A percentile compares a stretch with the other conserved stretches of the same genome.
Conservation (phyloP, 306 rosid species). For the Purshia tridentata region DNA sequence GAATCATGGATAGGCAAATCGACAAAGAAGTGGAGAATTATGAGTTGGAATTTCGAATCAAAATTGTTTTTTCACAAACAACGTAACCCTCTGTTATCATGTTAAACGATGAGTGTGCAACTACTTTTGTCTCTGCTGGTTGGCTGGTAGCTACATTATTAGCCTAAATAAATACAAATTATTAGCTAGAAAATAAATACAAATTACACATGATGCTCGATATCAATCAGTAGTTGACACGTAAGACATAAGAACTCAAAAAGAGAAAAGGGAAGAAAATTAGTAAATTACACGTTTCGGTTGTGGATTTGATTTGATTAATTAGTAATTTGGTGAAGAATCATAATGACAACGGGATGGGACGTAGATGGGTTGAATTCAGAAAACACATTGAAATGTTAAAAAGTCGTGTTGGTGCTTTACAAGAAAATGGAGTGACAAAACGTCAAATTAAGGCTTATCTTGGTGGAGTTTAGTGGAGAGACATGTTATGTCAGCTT, state of each 20-base stretch:
- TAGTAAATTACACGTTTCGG: constrained; percentile 15
- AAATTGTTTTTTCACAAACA: no score
- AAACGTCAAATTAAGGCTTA: constrained; percentile 6
- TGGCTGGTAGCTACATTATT: no score
- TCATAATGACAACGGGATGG: not conserved
- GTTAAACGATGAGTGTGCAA: no score
- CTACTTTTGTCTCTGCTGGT: no score
- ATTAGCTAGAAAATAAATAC: no score
- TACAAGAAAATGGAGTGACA: not conserved
- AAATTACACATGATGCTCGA: not conserved
- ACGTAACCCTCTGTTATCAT: no score
- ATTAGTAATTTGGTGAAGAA: not conserved
- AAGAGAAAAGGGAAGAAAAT: no score
- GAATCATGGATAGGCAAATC: no score
- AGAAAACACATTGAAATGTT: constrained; percentile 2
- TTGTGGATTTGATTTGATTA: not conserved
- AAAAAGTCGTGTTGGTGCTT: not conserved
- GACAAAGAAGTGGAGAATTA: no score
- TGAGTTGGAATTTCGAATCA: no score
- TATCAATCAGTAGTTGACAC: not conserved
- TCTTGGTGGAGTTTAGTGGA: not conserved
- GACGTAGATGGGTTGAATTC: constrained; percentile 11
- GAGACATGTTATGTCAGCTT: not conserved
- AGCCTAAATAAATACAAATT: no score
- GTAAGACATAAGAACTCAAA: not conserved